phyloP scores from a whole-genome alignment of 768 basidiomycete species.

The Kondoa subrosea region DNA sequence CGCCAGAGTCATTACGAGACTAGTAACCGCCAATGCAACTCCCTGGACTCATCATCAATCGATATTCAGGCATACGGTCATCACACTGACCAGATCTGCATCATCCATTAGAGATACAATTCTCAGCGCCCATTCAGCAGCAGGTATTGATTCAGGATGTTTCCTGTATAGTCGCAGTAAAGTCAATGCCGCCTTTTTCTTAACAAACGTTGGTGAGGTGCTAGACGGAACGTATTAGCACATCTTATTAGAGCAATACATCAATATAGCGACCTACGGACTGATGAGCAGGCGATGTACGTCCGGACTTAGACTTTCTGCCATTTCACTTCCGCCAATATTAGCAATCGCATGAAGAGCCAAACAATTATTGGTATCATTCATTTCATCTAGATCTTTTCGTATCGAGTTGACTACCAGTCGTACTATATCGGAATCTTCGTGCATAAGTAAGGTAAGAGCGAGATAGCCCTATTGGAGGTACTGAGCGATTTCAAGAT shows the following conservation, averaged over 20 bases:
- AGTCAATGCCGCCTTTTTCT: constrained; percentile 95
- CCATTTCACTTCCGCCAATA: constrained; percentile 95
- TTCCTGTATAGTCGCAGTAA: constrained; percentile 84
- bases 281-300: constrained; percentile 89
- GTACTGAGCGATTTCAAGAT: constrained; percentile 11
- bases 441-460: constrained; percentile 91
- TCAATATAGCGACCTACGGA: constrained; percentile 44
- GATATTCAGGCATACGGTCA: not conserved
- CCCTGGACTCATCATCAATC: constrained; percentile 42
- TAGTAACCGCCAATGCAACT: constrained; percentile 84
- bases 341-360: constrained; percentile 97
- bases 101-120: constrained; percentile 90
- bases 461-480: constrained; percentile 75
- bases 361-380: constrained; percentile 87
- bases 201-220: constrained; percentile 84
- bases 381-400: constrained; percentile 86
- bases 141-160: constrained; percentile 82
- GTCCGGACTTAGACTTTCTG: constrained; percentile 79
- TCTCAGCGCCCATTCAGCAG: constrained; percentile 84
- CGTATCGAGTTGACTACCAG: constrained; percentile 95
- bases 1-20: constrained; percentile 78
- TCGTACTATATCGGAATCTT: constrained; percentile 90
- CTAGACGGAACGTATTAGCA: constrained; percentile 34
- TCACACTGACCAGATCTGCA: constrained; percentile 14
- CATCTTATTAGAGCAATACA: constrained; percentile 19